Conservation (phyloP, 2,329 filamentous ascomycete genomes). For the Plectosphaerella plurivora region DNA sequence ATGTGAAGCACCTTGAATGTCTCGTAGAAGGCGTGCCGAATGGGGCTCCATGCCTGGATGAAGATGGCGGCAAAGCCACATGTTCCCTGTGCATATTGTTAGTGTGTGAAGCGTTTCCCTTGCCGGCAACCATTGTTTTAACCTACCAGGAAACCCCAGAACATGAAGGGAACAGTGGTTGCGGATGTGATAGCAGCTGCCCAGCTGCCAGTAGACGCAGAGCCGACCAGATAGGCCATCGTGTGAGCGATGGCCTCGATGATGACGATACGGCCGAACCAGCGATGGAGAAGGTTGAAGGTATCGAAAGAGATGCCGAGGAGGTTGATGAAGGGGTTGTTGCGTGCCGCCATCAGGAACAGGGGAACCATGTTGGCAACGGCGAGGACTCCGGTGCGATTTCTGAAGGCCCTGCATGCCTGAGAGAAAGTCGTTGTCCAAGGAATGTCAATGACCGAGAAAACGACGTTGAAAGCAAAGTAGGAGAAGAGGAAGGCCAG, state of each 20-base stretch:
- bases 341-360: constrained; percentile 69
- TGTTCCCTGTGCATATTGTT: constrained; percentile 39
- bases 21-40: constrained; percentile 77
- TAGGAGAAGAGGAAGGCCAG: constrained; percentile 54
- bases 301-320: constrained; percentile 76
- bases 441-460: constrained; percentile 65
- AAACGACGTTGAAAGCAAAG: constrained; percentile 65
- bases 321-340: constrained; percentile 71
- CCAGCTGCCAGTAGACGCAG: constrained; percentile 43
- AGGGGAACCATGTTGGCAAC: constrained; percentile 75
- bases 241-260: constrained; percentile 66
- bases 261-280: constrained; percentile 73
- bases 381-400: constrained; percentile 65
- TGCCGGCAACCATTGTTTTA: background rate
- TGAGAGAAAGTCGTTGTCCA: constrained; percentile 43
- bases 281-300: constrained; percentile 77
- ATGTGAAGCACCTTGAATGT: constrained; percentile 73
- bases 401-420: constrained; percentile 51
- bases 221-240: constrained; percentile 50
- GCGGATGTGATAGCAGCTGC: constrained; percentile 27
- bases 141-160: constrained; percentile 62
- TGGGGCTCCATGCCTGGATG: constrained; percentile 64
- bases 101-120: background rate
- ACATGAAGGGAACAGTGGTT: constrained; percentile 40
- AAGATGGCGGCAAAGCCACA: constrained; percentile 58